A percentile compares a stretch with the other conserved stretches of the same genome.
Conservation (phyloP, 768 basidiomycete genomes). For the Xerocomellus dryophilus region DNA sequence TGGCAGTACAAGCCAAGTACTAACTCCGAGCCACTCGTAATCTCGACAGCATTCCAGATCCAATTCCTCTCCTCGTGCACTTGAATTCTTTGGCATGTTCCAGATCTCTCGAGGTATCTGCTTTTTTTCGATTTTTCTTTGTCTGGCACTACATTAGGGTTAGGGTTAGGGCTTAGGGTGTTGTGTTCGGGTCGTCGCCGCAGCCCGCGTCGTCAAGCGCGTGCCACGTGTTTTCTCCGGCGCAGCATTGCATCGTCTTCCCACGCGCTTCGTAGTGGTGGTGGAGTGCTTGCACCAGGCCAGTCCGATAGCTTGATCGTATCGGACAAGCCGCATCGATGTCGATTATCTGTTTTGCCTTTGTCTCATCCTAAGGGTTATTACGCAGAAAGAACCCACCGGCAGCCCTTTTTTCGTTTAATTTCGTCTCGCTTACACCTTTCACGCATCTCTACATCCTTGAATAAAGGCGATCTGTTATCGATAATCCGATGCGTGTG, state of each 20-base stretch:
- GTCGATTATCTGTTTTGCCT: neutral
- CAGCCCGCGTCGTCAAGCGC: conserved; percentile 16
- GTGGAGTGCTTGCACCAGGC: neutral
- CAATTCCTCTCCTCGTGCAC: neutral
- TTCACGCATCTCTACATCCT: neutral
- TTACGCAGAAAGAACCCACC: conserved; percentile 7
- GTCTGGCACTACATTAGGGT: conserved; percentile 21
- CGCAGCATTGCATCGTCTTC: neutral
- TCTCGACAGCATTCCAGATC: neutral
- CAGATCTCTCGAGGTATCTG: conserved; percentile 2
- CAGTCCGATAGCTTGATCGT: neutral
- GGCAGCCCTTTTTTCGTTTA: neutral
- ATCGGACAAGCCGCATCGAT: neutral
- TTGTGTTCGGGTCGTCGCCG: neutral
- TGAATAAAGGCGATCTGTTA: conserved; percentile 11
- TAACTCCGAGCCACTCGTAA: conserved; percentile 15
- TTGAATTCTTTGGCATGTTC: conserved; percentile 2
- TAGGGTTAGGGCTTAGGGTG: conserved; percentile 26
- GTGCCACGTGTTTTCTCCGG: conserved; percentile 22
- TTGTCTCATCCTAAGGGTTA: neutral
- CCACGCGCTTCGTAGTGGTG: neutral
- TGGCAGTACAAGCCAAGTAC: conserved; percentile 13
- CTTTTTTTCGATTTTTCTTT: neutral
- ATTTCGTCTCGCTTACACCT: conserved; percentile 13
- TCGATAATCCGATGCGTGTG: conserved; percentile 15